Base-by-base conservation (phyloP, 2,329 filamentous ascomycete species). In the Raffaelea albimanens region DNA sequence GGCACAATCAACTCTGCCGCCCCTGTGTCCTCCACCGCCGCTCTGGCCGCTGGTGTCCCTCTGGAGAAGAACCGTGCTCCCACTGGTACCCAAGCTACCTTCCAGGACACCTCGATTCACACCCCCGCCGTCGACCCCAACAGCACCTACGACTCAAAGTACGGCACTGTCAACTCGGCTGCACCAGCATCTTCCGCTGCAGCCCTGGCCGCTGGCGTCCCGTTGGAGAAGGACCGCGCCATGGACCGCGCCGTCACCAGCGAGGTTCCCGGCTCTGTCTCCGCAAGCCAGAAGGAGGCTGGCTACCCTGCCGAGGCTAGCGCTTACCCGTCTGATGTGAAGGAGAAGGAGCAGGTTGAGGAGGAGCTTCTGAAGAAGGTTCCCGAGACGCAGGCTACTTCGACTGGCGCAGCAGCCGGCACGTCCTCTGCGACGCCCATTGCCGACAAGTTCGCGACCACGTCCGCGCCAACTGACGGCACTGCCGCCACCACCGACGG, bases 61-160 rank as follows among this genome's bases (percentile, higher is more conserved):
- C 70, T 84, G 38, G 67, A 69, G 43, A 66, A 70, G 58, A 58
- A 61, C 51, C 70, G 65, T 13, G 14, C 38, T 7, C 8, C 44
- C 29, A 29, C 25, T 13, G 25, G 7, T 7, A 29, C 7, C 25
- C 7, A 29, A 13, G 7, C 25, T 13, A 7, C 25, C 7, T 29
- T 29, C 25, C 25, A 29, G 13, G 25, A 29, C 13, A 29, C 25
- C 7, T 75, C 75, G 22, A 60, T 89, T 57, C 81, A 80, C 42
- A 65, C 74, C 45, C 85, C 86, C 63, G 83, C 83, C 54, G 70
- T 78, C 57, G 83, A 87, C 62, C 70, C 70, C 51, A 83, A 88
- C 44, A 76, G 95, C 59, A 79, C 82, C 59, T 76, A 87, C 20
- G 90, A 95, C 63, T 77, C 88, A 63, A 86, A 82, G 56, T 91